phyloP scores from a whole-genome alignment of 306 rosid genomes.

The Quillaja saponaria region DNA sequence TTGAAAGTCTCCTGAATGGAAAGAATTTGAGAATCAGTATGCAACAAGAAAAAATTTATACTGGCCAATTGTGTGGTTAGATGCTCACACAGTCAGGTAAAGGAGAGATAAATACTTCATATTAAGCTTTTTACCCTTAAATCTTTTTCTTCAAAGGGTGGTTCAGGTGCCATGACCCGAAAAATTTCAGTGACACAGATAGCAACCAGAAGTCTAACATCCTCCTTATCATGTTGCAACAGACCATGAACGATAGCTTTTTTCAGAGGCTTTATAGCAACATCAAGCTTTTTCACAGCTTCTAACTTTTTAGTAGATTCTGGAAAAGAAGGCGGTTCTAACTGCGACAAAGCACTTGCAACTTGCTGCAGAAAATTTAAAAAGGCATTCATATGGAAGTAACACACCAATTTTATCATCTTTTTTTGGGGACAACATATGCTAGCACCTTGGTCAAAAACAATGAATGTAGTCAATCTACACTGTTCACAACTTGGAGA shows the following conservation, averaged over 20 bases:
- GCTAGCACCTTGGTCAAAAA: constrained; percentile 3
- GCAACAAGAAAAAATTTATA: neutral
- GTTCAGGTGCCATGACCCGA: constrained; percentile 80
- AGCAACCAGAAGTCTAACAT: constrained; percentile 75
- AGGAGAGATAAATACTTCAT: neutral
- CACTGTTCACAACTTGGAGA: neutral
- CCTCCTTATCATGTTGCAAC: constrained; percentile 72
- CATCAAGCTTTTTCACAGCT: constrained; percentile 40
- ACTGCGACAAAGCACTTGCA: constrained; percentile 53
- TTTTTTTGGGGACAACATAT: neutral
- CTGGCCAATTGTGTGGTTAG: constrained; percentile 11
- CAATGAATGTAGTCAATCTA: neutral
- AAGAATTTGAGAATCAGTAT: constrained; percentile 22
- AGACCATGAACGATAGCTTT: constrained; percentile 46
- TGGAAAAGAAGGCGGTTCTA: constrained; percentile 59
- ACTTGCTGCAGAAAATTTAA: constrained; percentile 60
- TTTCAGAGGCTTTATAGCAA: constrained; percentile 52
- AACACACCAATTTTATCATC: neutral
- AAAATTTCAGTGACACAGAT: constrained; percentile 71
- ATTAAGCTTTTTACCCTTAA: constrained; percentile 50
- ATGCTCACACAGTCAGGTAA: neutral
- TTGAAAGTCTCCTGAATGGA: constrained; percentile 67
- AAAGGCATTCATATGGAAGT: neutral
- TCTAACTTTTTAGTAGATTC: constrained; percentile 34
- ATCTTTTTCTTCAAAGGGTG: constrained; percentile 68